A percentile compares a stretch with the other conserved stretches of the same genome.
Evolutionary conservation across 177 flowering plant genomes (phyloP).

Genomic region (Vitis hybrid): DNA sequence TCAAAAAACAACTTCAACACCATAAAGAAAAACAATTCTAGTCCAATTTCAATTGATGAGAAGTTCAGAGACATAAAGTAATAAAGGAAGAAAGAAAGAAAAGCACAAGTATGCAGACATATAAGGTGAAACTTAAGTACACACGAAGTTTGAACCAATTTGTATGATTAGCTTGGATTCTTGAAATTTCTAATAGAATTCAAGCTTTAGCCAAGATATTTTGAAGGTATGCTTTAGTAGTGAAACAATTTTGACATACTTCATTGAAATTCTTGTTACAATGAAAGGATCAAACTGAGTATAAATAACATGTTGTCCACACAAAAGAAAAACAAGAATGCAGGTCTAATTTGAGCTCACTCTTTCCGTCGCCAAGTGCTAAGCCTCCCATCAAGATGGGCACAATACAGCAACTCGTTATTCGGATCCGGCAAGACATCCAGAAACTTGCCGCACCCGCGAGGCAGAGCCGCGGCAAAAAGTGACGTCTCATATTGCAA

Average conservation of each 20-base stretch:
- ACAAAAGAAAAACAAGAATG: neutral
- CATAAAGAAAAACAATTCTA: neutral
- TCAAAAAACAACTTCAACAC: neutral
- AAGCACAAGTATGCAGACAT: neutral
- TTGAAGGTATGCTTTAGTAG: neutral
- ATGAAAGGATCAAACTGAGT: neutral
- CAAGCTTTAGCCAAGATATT: neutral
- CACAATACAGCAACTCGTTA: slow-evolving; percentile 74
- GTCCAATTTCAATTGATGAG: neutral
- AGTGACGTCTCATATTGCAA: slow-evolving; percentile 68
- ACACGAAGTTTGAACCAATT: neutral
- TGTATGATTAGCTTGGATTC: neutral
- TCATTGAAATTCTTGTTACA: neutral
- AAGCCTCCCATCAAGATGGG: slow-evolving; percentile 88
- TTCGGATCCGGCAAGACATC: slow-evolving; percentile 83
- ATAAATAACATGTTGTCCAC: neutral
- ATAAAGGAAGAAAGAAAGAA: neutral
- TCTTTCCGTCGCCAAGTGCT: slow-evolving; percentile 89
- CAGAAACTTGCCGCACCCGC: slow-evolving; percentile 77
- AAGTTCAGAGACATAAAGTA: too few relatives aligned
- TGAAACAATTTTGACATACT: neutral
- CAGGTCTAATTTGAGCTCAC: slow-evolving; percentile 43
- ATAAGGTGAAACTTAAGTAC: neutral
- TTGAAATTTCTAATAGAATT: neutral
- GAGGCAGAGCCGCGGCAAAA: slow-evolving; percentile 54